phyloP scores from a whole-genome alignment of 2,329 filamentous ascomycete genomes.

The Paraphaeosphaeria minitans region DNA sequence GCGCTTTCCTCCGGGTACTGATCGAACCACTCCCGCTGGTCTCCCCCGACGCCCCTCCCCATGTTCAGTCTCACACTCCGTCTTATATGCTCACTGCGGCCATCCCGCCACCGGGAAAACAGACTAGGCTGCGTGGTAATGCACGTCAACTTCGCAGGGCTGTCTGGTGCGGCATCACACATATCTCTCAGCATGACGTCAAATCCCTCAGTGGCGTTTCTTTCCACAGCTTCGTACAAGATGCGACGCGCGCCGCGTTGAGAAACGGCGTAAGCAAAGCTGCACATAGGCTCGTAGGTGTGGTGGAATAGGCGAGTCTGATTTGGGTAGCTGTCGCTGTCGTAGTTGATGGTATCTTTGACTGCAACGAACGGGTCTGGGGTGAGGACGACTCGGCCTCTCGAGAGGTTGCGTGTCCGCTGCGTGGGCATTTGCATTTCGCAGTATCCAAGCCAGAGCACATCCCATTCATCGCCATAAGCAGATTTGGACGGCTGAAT shows the following conservation, averaged over 20 bases:
- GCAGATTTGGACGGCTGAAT: conserved; percentile 19
- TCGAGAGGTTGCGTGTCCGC: conserved; percentile 7
- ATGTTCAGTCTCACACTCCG: conserved; percentile 15
- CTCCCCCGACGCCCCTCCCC: conserved; percentile 1
- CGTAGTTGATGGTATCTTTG: neutral
- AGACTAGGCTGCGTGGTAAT: conserved; percentile 12
- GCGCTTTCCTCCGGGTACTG: conserved; percentile 5
- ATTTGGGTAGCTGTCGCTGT: conserved; percentile 10
- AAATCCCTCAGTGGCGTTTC: conserved; percentile 31
- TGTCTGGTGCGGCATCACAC: conserved; percentile 30
- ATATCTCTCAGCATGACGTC: conserved; percentile 38
- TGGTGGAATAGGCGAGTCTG: conserved; percentile 19
- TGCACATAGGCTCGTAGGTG: conserved; percentile 14
- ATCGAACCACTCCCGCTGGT: conserved; percentile 4
- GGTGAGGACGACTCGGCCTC: conserved; percentile 5
- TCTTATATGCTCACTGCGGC: conserved; percentile 6
- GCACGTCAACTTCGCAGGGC: conserved; percentile 3
- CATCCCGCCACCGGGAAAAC: conserved; percentile 10
- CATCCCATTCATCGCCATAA: conserved; percentile 45
- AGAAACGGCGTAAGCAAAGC: conserved; percentile 18
- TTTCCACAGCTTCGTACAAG: conserved; percentile 13
- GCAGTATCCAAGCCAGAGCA: conserved; percentile 47
- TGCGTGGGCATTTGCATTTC: conserved; percentile 15
- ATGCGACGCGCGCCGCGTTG: conserved; percentile 18
- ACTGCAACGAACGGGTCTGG: conserved; percentile 15